Conservation (phyloP, 2,329 filamentous ascomycete genomes). For the Fusarium verrucosum region DNA sequence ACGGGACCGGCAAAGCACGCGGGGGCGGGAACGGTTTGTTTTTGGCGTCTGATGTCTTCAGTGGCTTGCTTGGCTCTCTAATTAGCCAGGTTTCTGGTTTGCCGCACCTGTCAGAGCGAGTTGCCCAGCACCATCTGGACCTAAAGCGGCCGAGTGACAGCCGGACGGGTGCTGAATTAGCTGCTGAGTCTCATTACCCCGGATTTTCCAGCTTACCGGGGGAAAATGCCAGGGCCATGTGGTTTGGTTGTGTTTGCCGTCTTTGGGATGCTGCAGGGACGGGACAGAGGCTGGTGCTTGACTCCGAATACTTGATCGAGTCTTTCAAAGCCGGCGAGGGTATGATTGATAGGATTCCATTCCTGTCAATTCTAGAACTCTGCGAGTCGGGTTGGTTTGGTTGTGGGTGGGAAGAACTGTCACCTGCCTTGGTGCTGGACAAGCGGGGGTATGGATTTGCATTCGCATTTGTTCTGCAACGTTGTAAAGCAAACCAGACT, state of each 20-base stretch:
- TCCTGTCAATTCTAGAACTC: slow-evolving; percentile 23
- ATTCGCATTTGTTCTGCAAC: slow-evolving; percentile 1
- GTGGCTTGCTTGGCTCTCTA: slow-evolving; percentile 35
- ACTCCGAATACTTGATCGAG: background rate
- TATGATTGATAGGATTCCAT: slow-evolving; percentile 1
- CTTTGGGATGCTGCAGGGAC: slow-evolving; percentile 22
- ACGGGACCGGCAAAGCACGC: slow-evolving; percentile 33
- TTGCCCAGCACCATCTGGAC: slow-evolving; percentile 37
- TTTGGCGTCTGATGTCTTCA: slow-evolving; percentile 10
- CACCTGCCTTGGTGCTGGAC: slow-evolving; percentile 21
- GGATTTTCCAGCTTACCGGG: slow-evolving; percentile 37
- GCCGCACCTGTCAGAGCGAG: slow-evolving; percentile 40
- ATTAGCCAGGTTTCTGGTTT: slow-evolving; percentile 34
- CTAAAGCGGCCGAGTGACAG: slow-evolving; percentile 26
- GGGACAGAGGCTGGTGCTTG: slow-evolving; percentile 13
- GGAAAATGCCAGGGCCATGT: slow-evolving; percentile 37
- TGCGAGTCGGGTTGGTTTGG: slow-evolving; percentile 2
- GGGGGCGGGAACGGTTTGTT: slow-evolving; percentile 20
- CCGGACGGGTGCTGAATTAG: slow-evolving; percentile 27
- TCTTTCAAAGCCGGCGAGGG: background rate
- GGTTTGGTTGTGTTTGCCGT: slow-evolving; percentile 14
- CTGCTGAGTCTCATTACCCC: slow-evolving; percentile 39
- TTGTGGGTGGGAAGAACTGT: slow-evolving; percentile 23
- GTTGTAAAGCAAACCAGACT: background rate
- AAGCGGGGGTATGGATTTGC: slow-evolving; percentile 21